A percentile compares a stretch with the other conserved stretches of the same genome.
Conservation (phyloP, 2,329 filamentous ascomycete species). For the Trichoderma gracile region DNA sequence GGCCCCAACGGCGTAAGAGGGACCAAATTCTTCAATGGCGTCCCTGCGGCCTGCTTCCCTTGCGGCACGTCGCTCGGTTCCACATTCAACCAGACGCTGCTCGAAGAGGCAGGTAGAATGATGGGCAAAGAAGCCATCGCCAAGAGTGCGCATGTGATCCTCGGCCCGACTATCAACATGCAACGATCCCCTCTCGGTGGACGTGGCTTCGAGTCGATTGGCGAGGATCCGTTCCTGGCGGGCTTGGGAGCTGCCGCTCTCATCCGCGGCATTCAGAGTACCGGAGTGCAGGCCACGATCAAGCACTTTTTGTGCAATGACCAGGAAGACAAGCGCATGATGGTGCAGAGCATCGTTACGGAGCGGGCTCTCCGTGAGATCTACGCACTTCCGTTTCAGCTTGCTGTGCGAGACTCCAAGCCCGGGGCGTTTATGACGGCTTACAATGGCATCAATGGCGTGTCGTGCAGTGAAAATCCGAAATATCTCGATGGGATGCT, state of each 20-base stretch:
- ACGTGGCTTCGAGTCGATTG: slow-evolving; percentile 60
- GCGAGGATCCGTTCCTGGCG: slow-evolving; percentile 59
- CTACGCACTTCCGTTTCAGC: slow-evolving; percentile 59
- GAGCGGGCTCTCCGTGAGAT: slow-evolving; percentile 60
- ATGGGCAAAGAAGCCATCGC: slow-evolving; percentile 57
- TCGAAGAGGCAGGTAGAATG: slow-evolving; percentile 51
- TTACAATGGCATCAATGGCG: slow-evolving; percentile 61
- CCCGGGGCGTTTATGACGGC: slow-evolving; percentile 60
- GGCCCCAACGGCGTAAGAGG: slow-evolving; percentile 71
- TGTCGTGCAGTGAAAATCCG: slow-evolving; percentile 55
- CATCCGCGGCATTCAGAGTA: slow-evolving; percentile 57
- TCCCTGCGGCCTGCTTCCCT: slow-evolving; percentile 60
- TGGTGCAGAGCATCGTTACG: slow-evolving; percentile 56
- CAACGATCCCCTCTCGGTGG: slow-evolving; percentile 61
- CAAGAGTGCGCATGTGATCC: slow-evolving; percentile 59
- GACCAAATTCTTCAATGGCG: slow-evolving; percentile 66
- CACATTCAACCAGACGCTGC: slow-evolving; percentile 57
- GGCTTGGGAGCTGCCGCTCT: slow-evolving; percentile 56
- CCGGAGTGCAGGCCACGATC: slow-evolving; percentile 56
- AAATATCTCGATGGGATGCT: slow-evolving; percentile 54
- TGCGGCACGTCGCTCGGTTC: slow-evolving; percentile 59
- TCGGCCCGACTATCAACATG: slow-evolving; percentile 66
- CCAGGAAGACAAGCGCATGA: slow-evolving; percentile 59
- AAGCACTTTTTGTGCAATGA: slow-evolving; percentile 66
- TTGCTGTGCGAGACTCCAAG: slow-evolving; percentile 53